Evolutionary conservation across 1,139 yeast genomes (phyloP), one percentile per base, ranked within the genome.

Genomic region (Suhomyces bolitotheri): DNA sequence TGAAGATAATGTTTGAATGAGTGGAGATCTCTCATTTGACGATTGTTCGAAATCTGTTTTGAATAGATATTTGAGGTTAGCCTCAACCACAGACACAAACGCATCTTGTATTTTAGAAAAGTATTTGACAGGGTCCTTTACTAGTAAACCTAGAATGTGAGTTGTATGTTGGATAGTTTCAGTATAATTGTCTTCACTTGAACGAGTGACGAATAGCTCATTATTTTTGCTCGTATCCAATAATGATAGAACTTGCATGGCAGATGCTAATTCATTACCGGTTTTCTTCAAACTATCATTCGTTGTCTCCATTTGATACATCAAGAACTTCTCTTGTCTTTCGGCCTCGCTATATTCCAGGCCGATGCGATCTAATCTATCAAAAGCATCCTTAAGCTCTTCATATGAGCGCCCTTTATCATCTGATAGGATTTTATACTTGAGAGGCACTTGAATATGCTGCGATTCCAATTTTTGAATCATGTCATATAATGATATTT

Each of bases 381-480:
- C 38, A 25, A 41, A 40, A 2, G 52, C 46, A n/a, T 36, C 31
- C 4, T 33, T 32, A 3, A 46, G 39, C 7, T 44, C 39, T 14
- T 23, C 28, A 7, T 22, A 16, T 10, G 29, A 21, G 11, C 29
- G 31, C 15, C 16, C 14, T 7, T 26, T 31, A 5, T 39, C 40
- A 38, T 60, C 64, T 1, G 60, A 57, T 3, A 63, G 22, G 21
- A 45, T 47, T 38, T 62, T 62, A 26, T 53, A 51, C 9, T 44
- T 38, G 3, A 34, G 6, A 1, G 74, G 73, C 1, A 69, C 62
- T 0, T 43, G 44, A 6, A 62, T 39, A 1, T 57, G 62, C 19
- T 56, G 48, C 16, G 39, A 34, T 36, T 61, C 64, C 14, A 69
- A 44, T 5, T 50, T 53, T 22, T 56, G 58, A 3, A 68, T 58